Conservation (phyloP, 257 asterid species). For the Plectranthus barbatus region DNA sequence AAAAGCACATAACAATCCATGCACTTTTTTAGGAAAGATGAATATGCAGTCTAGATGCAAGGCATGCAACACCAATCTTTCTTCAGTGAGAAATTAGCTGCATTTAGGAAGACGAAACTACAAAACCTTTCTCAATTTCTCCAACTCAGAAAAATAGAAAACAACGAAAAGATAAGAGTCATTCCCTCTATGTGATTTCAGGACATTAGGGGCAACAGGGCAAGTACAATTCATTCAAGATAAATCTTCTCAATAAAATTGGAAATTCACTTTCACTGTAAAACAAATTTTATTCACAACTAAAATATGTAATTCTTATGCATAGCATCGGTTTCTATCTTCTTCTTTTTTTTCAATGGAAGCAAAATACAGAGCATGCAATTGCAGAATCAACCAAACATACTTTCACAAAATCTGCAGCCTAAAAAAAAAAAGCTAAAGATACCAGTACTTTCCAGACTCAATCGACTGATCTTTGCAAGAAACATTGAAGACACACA, state of each 20-base stretch:
- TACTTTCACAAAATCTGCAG: not conserved
- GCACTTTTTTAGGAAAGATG: not conserved
- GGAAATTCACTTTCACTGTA: not conserved
- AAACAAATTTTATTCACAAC: not conserved
- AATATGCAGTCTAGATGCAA: not conserved
- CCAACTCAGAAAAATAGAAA: not conserved
- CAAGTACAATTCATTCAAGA: not conserved
- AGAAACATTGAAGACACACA: not conserved
- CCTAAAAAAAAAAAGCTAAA: not conserved
- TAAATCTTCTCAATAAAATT: not conserved
- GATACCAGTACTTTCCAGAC: not conserved
- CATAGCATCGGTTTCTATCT: too few relatives aligned
- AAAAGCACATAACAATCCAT: not conserved
- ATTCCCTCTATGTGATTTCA: not conserved
- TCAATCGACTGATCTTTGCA: not conserved
- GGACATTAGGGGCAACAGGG: not conserved
- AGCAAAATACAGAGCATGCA: not conserved
- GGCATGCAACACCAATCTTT: not conserved
- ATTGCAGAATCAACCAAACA: constrained; percentile 1
- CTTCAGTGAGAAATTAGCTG: not conserved
- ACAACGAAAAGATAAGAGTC: not conserved
- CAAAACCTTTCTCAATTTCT: not conserved
- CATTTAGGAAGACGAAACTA: not conserved
- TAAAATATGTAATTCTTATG: not conserved
- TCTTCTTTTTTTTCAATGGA: not conserved